phyloP scores from a whole-genome alignment of 2,329 filamentous ascomycete genomes.

The Fusarium cicatricum region DNA sequence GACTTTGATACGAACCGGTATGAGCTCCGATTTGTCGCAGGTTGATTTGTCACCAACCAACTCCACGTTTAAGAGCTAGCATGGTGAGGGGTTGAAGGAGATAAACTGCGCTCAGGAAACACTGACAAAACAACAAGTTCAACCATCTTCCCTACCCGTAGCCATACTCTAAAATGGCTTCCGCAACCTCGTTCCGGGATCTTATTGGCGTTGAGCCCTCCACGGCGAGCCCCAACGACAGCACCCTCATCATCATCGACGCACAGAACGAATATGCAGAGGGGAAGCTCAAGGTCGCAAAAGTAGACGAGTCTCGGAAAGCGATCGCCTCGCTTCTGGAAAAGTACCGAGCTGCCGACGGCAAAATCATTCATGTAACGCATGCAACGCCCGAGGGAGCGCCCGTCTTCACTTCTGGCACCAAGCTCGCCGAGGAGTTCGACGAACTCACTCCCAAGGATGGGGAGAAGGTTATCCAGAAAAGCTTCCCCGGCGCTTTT shows the following conservation, averaged over 20 bases:
- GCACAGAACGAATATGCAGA: constrained; percentile 74
- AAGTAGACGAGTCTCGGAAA: constrained; percentile 61
- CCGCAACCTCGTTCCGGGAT: constrained; percentile 49
- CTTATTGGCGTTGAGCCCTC: constrained; percentile 63
- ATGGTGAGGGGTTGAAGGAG: background rate
- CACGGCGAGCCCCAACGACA: constrained; percentile 65
- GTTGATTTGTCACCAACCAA: background rate
- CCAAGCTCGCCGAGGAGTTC: constrained; percentile 67
- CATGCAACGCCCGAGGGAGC: constrained; percentile 67
- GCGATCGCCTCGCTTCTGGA: constrained; percentile 65
- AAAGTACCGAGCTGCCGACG: constrained; percentile 64
- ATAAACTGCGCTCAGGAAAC: too few relatives aligned
- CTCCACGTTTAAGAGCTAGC: background rate
- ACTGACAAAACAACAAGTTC: background rate
- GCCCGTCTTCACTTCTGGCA: constrained; percentile 71
- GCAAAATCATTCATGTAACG: constrained; percentile 66
- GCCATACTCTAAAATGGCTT: constrained; percentile 5
- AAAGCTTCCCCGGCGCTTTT: constrained; percentile 67
- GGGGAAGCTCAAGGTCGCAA: constrained; percentile 64
- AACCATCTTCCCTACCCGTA: background rate
- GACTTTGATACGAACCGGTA: background rate
- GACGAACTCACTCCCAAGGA: constrained; percentile 62
- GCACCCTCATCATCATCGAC: constrained; percentile 72
- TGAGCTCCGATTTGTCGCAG: background rate
- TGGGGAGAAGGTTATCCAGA: constrained; percentile 65